Evolutionary conservation across 371 early-diverging fungal genomes (phyloP).

Genomic region (Mucor indicus): DNA sequence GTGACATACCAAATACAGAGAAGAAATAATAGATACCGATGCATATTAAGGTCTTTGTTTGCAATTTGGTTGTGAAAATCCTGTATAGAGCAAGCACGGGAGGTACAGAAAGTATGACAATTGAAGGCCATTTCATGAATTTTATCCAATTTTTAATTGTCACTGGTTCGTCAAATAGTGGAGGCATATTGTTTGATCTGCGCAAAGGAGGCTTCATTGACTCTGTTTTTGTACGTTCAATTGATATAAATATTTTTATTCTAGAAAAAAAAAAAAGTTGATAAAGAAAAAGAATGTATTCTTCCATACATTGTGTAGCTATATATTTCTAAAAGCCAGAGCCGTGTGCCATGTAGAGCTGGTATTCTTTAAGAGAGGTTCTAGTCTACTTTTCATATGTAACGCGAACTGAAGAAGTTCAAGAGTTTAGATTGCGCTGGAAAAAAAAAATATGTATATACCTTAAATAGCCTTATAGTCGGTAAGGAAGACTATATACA

Average conservation of each 20-base stretch:
- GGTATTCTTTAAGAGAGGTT: too few species aligned
- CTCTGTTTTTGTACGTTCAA: constrained; percentile 45
- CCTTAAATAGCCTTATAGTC: too few species aligned
- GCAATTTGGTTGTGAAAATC: constrained; percentile 64
- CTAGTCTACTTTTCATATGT: too few species aligned
- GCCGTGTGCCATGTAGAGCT: too few species aligned
- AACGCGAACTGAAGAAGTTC: too few species aligned
- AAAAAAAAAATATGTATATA: too few species aligned
- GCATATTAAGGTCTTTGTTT: constrained; percentile 72
- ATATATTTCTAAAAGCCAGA: too few species aligned
- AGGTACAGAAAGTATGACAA: constrained; percentile 64
- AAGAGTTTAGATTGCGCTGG: too few species aligned
- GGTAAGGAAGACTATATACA: too few species aligned
- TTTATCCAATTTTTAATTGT: constrained; percentile 53
- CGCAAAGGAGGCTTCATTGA: constrained; percentile 43
- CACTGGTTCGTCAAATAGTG: constrained; percentile 52
- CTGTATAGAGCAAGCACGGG: constrained; percentile 86
- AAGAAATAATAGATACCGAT: constrained; percentile 76
- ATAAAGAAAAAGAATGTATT: too few species aligned
- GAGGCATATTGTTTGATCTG: constrained; percentile 39
- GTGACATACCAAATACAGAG: constrained; percentile 93
- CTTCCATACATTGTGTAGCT: too few species aligned
- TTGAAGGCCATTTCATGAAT: constrained; percentile 81
- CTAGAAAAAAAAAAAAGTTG: too few species aligned
- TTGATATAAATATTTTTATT: constrained; percentile 9